phyloP scores from a whole-genome alignment of 768 basidiomycete genomes.

The Auricularia auricula-judae region DNA sequence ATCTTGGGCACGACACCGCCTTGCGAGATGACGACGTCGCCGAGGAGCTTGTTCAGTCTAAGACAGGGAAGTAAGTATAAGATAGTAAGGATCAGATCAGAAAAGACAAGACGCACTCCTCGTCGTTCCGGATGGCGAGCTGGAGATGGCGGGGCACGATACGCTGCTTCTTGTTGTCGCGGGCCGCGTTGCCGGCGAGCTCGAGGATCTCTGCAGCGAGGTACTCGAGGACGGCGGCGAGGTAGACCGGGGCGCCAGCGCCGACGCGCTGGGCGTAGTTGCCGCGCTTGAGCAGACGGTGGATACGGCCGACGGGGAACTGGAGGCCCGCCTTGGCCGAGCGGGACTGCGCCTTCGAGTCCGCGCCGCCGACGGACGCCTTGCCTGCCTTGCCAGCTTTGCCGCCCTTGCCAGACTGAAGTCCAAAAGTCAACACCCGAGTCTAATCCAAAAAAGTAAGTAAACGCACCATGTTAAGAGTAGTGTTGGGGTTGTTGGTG shows the following conservation, averaged over 20 bases:
- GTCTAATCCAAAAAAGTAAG: too few species aligned
- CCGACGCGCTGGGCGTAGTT: conserved; percentile 84
- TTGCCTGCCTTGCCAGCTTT: conserved; percentile 49
- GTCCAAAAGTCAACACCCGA: too few species aligned
- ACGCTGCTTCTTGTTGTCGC: conserved; percentile 91
- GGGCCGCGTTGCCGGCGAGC: conserved; percentile 81
- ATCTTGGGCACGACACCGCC: conserved; percentile 90
- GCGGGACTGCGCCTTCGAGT: conserved; percentile 50
- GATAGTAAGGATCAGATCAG: not conserved
- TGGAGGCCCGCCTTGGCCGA: conserved; percentile 70
- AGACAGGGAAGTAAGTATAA: not conserved
- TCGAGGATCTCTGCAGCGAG: conserved; percentile 90
- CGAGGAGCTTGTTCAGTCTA: conserved; percentile 54
- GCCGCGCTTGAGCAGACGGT: conserved; percentile 77
- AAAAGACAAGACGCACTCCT: conserved; percentile 41
- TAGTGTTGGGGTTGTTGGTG: too few species aligned
- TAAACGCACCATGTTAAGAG: too few species aligned
- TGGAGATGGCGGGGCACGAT: conserved; percentile 93
- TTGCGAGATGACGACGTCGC: conserved; percentile 85
- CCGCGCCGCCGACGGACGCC: conserved; percentile 25
- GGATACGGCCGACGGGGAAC: conserved; percentile 90
- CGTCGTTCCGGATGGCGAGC: conserved; percentile 89
- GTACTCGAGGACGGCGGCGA: conserved; percentile 88
- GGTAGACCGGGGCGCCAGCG: conserved; percentile 84
- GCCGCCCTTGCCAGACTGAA: conserved; percentile 40